Evolutionary conservation across 257 asterid genomes (phyloP).

Genomic region (Penstemon davidsonii): DNA sequence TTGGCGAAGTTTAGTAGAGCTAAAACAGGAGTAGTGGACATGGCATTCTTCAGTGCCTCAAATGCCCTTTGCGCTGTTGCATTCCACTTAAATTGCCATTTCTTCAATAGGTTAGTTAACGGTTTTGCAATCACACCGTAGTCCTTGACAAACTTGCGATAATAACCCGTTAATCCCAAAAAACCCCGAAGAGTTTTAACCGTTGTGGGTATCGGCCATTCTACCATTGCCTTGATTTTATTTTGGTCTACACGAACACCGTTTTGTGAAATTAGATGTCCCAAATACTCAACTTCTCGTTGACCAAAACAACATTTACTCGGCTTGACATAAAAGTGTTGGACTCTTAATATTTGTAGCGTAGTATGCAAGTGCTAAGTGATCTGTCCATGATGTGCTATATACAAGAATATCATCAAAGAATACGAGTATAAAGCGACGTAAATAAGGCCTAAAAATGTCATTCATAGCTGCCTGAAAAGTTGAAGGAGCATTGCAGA

Average conservation of each 20-base stretch:
- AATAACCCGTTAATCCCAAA: no score
- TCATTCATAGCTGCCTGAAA: not conserved
- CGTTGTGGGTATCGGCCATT: not conserved
- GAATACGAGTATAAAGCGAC: not conserved
- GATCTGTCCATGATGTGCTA: not conserved
- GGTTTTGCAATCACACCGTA: not conserved
- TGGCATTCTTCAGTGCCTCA: not conserved
- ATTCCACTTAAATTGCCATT: not conserved
- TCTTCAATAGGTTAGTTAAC: not conserved
- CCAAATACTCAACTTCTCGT: not conserved
- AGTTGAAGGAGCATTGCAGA: not conserved
- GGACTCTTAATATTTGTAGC: not conserved
- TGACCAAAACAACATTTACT: not conserved
- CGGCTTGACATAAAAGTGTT: not conserved
- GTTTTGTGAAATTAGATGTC: not conserved
- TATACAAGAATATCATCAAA: not conserved
- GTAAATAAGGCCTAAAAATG: no score
- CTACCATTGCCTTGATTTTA: not conserved
- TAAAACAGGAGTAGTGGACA: not conserved
- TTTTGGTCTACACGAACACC: not conserved
- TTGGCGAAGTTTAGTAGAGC: no score
- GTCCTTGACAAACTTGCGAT: not conserved
- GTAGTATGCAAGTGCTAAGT: not conserved
- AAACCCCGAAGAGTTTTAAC: no score
- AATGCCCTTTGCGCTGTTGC: not conserved